A percentile compares a stretch with the other conserved stretches of the same genome.
Conservation (phyloP, 177 flowering plant species). For the Tripterygium wilfordii region DNA sequence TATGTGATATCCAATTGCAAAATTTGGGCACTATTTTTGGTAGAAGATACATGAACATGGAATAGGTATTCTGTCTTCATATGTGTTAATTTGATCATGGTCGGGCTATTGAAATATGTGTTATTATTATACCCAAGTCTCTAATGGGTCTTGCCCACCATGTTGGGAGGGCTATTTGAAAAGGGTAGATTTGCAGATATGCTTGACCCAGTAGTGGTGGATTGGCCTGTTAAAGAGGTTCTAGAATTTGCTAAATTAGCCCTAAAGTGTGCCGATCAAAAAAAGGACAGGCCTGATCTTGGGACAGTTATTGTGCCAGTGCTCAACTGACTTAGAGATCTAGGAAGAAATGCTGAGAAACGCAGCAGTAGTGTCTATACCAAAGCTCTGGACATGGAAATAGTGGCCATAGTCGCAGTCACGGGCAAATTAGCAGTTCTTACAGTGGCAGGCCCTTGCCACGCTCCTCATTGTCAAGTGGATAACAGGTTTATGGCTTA, state of each 20-base stretch:
- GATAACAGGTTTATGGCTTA: too few relatives aligned
- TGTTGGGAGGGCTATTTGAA: constrained; percentile 49
- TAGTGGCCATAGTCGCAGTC: neutral
- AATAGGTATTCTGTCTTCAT: too few relatives aligned
- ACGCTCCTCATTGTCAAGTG: neutral
- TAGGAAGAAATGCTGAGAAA: constrained; percentile 11
- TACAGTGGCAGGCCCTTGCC: neutral
- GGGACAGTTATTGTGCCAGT: constrained; percentile 54
- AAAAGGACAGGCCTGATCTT: constrained; percentile 73
- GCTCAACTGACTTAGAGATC: constrained; percentile 47
- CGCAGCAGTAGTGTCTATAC: neutral
- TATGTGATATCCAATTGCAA: too few relatives aligned
- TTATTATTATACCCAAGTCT: constrained; percentile 63
- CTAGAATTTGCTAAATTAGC: constrained; percentile 47
- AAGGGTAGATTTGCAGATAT: constrained; percentile 42
- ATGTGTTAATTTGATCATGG: too few relatives aligned
- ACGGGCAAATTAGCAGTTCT: neutral
- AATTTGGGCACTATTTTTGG: too few relatives aligned
- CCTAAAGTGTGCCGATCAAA: constrained; percentile 48
- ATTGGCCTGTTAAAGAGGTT: constrained; percentile 69
- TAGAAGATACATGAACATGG: too few relatives aligned
- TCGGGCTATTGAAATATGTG: too few relatives aligned
- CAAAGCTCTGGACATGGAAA: neutral
- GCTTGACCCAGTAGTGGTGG: constrained; percentile 56
- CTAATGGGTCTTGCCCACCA: constrained; percentile 75